These are phyloP conservation scores for Teunomyces atbi DNA, from an alignment of 805 yeast species.

Conservation along the genomic window DNA sequence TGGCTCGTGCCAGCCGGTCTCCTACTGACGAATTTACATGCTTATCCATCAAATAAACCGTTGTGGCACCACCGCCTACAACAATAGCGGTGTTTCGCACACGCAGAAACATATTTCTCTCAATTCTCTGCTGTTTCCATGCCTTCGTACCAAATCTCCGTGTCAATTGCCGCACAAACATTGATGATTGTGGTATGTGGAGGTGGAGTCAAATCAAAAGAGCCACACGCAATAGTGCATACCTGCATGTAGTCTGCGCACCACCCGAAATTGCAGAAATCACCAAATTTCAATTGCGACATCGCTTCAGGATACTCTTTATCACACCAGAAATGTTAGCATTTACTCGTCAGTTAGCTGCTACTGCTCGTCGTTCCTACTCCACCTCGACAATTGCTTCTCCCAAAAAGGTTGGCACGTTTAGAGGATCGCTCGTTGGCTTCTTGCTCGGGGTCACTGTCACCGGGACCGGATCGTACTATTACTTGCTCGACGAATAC, in stretches of 20 bases:
- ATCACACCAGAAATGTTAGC: constrained; percentile 10
- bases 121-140: neutral
- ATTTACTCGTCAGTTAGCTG: constrained; percentile 18
- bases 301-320: neutral
- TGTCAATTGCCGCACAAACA: neutral
- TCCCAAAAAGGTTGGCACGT: constrained; percentile 39
- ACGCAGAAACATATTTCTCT: too few species aligned
- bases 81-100: neutral
- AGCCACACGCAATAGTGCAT: neutral
- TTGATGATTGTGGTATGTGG: neutral
- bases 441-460: constrained; percentile 73
- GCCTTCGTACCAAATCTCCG: neutral
- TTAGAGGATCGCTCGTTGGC: constrained; percentile 62
- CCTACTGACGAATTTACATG: constrained; percentile 47
- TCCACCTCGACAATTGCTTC: constrained; percentile 24
- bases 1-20: constrained; percentile 51
- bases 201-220: neutral
- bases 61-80: constrained; percentile 3
- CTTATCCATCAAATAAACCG: constrained; percentile 34
- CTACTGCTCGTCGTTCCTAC: constrained; percentile 23
- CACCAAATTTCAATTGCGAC: neutral
- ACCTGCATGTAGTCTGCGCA: neutral
- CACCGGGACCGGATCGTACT: constrained; percentile 76
- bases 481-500: constrained; percentile 75
- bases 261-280: neutral